Evolutionary conservation across 148 eudicot species (phyloP), one percentile per base, ranked within the genome.

Genomic region (Oxyria digyna): DNA sequence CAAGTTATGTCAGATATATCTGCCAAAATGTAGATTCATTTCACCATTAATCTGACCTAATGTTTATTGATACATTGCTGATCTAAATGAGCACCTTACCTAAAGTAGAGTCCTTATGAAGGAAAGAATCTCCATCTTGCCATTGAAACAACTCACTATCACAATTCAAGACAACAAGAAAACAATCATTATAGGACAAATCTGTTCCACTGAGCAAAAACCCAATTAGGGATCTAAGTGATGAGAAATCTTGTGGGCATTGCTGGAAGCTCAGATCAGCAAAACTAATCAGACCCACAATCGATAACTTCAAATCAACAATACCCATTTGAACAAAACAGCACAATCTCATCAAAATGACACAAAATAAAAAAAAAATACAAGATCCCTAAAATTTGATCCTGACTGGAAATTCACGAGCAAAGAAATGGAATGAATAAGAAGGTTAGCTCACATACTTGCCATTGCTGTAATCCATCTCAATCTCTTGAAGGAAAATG

Each of bases 1-100:
- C 62, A 54, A 23, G 62, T 54, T 9, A 54, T 26, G 31, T 54
- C 62, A 54, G 62, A 54, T 54, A 54, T 26, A 24, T 54, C 62
- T 54, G 15, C 15, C 31, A 54, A 54, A 49, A 54, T 54, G 62
- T 54, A 24, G 15, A 54, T 54, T 2, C n/a, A 43, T 43, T 43
- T 43, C 0, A 43, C 6, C 49, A 43, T 20, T 50, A 1, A 50
- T 20, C 57, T 50, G 26, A 54, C 1, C 24, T 54, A 6, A 24
- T 35, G 38, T 35, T 35, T 2, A 35, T 35, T 54, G 31, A 9
- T 54, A 24, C 62, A 54, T 54, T 54, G 62, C 31, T 54, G 12
- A 21, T 54, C 24, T 24, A 24, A 24, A 23, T 9, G 15, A 23
- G 6, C 10, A 54, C 10, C 62, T 54, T 54, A 54, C 62, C 62